Evolutionary conservation across 352 stramenopile genomes (phyloP).

Genomic region (Globisporangium viniferum): DNA sequence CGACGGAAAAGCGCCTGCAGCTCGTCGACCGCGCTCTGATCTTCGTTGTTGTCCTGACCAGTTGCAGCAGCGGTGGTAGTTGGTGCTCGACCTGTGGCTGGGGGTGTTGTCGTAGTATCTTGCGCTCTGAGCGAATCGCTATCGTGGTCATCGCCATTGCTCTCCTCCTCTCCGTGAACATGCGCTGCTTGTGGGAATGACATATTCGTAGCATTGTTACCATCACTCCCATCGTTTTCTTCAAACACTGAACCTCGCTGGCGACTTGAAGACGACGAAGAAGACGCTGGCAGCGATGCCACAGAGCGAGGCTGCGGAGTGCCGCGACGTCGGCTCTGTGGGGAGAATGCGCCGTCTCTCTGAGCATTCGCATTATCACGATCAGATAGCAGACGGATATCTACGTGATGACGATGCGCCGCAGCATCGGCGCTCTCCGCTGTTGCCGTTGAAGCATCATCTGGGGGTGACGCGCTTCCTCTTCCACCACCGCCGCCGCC

Average conservation of each 20-base stretch:
- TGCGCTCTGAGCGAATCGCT: background rate
- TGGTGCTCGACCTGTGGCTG: background rate
- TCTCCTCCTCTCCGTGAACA: background rate
- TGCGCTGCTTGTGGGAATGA: background rate
- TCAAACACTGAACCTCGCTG: slow-evolving; percentile 4
- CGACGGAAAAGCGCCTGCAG: slow-evolving; percentile 60
- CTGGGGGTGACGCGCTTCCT: background rate
- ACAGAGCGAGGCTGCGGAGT: background rate
- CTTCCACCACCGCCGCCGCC: background rate
- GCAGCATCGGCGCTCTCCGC: background rate
- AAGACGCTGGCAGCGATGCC: background rate
- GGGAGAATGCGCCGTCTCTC: background rate
- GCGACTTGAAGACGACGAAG: background rate
- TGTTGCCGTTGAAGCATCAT: background rate
- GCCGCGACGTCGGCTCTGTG: slow-evolving; percentile 6
- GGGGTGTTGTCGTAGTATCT: background rate
- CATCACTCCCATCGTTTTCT: background rate
- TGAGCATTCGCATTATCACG: background rate
- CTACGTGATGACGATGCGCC: background rate
- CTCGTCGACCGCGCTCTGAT: slow-evolving; percentile 59
- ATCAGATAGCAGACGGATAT: background rate
- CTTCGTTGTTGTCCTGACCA: slow-evolving; percentile 28
- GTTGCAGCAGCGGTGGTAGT: background rate
- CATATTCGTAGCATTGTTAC: background rate
- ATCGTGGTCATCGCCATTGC: background rate